Percentiles rank a stretch among this genome's conserved stretches.
phyloP scores from a whole-genome alignment of 805 yeast genomes.

The Wickerhamiella australiensis region DNA sequence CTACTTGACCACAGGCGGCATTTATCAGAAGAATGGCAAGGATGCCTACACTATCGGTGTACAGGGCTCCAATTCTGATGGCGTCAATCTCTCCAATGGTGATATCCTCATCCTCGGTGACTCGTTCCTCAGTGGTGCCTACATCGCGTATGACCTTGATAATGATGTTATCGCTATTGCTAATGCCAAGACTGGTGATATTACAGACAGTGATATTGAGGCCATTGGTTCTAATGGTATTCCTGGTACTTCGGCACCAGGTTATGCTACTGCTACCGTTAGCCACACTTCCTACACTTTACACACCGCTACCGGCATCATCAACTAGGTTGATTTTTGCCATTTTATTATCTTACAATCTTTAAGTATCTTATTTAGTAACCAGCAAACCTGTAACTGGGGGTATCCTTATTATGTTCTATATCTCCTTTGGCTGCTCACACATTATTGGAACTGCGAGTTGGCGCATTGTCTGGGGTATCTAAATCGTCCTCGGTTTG shows the following conservation, averaged over 20 bases:
- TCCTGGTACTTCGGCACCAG: slow-evolving; percentile 23
- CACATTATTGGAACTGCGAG: slow-evolving; percentile 37
- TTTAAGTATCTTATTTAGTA: too few species aligned
- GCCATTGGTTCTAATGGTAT: slow-evolving; percentile 14
- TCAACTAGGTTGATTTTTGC: too few species aligned
- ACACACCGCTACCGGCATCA: neutral
- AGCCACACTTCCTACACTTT: slow-evolving; percentile 11
- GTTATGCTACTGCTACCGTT: slow-evolving; percentile 18
- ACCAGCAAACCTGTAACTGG: slow-evolving; percentile 56
- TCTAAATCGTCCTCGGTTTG: slow-evolving; percentile 61
- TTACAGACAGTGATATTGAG: slow-evolving; percentile 19
- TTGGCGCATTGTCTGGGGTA: slow-evolving; percentile 64
- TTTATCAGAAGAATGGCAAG: slow-evolving; percentile 18
- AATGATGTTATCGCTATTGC: slow-evolving; percentile 45
- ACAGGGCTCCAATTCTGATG: neutral
- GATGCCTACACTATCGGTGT: neutral
- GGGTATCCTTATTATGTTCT: slow-evolving; percentile 60
- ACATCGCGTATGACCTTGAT: slow-evolving; percentile 54
- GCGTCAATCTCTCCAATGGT: neutral
- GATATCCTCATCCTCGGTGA: slow-evolving; percentile 44
- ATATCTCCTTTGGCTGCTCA: slow-evolving; percentile 38
- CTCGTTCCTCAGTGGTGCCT: slow-evolving; percentile 48
- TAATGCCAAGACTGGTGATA: slow-evolving; percentile 12
- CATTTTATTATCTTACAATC: too few species aligned
- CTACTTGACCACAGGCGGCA: slow-evolving; percentile 13